Evolutionary conservation across 1,284 basidiomycete species (phyloP).

Genomic region (Heterobasidion occidentale): DNA sequence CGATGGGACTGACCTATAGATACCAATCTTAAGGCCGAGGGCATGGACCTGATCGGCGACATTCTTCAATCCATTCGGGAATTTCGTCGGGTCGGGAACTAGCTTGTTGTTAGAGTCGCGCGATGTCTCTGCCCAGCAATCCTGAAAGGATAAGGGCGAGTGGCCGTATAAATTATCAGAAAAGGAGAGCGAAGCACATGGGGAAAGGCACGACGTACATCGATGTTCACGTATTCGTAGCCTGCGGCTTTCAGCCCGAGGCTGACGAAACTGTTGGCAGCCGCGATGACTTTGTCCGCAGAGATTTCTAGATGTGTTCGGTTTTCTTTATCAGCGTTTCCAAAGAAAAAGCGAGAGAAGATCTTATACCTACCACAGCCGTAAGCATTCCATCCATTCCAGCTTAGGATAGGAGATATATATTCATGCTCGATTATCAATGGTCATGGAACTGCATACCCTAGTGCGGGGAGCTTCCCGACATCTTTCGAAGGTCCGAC

Average conservation of each 20-base stretch:
- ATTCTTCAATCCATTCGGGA: slow-evolving; percentile 41
- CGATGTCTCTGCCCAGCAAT: slow-evolving; percentile 39
- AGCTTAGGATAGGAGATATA: slow-evolving; percentile 20
- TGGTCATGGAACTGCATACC: slow-evolving; percentile 14
- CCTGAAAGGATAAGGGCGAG: slow-evolving; percentile 23
- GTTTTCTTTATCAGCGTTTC: background rate
- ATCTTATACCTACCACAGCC: slow-evolving; percentile 25
- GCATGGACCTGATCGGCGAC: slow-evolving; percentile 37
- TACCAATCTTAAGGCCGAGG: slow-evolving; percentile 45
- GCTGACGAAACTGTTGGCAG: slow-evolving; percentile 37
- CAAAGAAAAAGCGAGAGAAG: background rate
- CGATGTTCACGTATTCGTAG: slow-evolving; percentile 49
- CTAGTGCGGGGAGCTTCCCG: slow-evolving; percentile 28
- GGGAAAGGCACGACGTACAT: slow-evolving; percentile 22
- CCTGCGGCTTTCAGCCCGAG: slow-evolving; percentile 42
- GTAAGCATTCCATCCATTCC: slow-evolving; percentile 52
- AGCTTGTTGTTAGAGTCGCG: slow-evolving; percentile 36
- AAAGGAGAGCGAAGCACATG: background rate
- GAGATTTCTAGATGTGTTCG: background rate
- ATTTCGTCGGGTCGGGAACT: slow-evolving; percentile 42
- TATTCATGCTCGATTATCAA: too few species aligned
- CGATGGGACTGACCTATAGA: slow-evolving; percentile 30
- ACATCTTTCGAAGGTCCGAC: slow-evolving; percentile 21
- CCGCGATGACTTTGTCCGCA: slow-evolving; percentile 36
- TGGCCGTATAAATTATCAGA: too few species aligned